phyloP scores from a whole-genome alignment of 192 early-diverging fungal genomes.

The Umbelopsis vinacea region DNA sequence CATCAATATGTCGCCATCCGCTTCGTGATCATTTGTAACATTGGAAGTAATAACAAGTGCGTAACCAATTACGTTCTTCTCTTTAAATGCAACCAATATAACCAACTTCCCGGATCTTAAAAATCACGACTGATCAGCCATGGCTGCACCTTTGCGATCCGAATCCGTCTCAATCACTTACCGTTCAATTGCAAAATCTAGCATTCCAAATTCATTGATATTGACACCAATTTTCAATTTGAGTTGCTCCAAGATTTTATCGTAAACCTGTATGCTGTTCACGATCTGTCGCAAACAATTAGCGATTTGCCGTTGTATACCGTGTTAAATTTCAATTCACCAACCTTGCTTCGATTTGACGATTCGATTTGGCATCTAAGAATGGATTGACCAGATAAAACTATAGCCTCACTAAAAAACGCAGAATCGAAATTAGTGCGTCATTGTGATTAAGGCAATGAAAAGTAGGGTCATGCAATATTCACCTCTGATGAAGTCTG shows the following conservation, averaged over 20 bases:
- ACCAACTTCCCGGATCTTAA: not conserved
- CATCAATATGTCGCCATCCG: slow-evolving; percentile 6
- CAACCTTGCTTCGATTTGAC: slow-evolving; percentile 5
- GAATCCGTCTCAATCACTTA: not conserved
- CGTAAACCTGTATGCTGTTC: not conserved
- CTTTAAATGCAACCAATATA: not conserved
- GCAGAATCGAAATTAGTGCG: not conserved
- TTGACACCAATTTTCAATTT: not conserved
- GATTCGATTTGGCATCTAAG: not conserved
- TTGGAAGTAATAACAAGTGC: not conserved
- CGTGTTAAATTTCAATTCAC: no score
- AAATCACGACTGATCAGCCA: not conserved
- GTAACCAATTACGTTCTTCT: not conserved
- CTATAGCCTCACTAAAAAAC: not conserved
- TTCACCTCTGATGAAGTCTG: not conserved
- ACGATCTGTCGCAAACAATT: not conserved
- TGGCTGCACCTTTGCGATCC: no score
- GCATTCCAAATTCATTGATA: not conserved
- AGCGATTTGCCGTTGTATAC: not conserved
- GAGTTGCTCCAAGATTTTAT: slow-evolving; percentile 5
- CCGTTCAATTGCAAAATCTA: slow-evolving; percentile 8
- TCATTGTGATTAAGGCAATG: not conserved
- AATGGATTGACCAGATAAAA: slow-evolving; percentile 4
- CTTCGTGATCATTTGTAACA: not conserved
- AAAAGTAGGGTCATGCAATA: not conserved